A percentile compares a stretch with the other conserved stretches of the same genome.
Evolutionary conservation across 345 rosid species (phyloP).

Genomic region (Erucastrum elatum): DNA sequence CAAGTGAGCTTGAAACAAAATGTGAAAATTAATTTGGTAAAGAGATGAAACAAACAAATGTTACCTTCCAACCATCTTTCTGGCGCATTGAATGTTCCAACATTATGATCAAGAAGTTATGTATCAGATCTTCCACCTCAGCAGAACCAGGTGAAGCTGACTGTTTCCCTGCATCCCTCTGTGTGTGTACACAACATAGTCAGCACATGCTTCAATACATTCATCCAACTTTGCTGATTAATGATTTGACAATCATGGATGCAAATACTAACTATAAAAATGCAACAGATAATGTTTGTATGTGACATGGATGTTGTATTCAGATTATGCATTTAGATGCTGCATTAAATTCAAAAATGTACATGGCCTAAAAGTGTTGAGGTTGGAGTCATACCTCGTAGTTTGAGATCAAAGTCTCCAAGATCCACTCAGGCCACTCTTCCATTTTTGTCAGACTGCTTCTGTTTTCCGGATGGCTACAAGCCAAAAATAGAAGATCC

Average conservation of each 20-base stretch:
- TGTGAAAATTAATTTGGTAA: background rate
- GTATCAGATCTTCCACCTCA: slow-evolving; percentile 84
- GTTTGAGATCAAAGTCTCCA: slow-evolving; percentile 85
- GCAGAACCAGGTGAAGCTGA: slow-evolving; percentile 54
- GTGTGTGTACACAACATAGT: slow-evolving; percentile 36
- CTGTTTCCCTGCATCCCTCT: slow-evolving; percentile 67
- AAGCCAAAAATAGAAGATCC: slow-evolving; percentile 99
- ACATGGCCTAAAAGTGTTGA: background rate
- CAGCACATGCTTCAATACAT: too few relatives aligned
- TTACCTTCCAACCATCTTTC: slow-evolving; percentile 99
- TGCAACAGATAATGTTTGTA: too few relatives aligned
- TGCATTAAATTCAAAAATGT: too few relatives aligned
- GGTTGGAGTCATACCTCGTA: slow-evolving; percentile 61
- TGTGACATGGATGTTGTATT: too few relatives aligned
- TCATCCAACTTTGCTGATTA: background rate
- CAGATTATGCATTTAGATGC: too few relatives aligned
- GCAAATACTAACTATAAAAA: too few relatives aligned
- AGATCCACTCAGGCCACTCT: slow-evolving; percentile 99
- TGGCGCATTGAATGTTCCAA: slow-evolving; percentile 97
- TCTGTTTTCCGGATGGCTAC: slow-evolving; percentile 96
- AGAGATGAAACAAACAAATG: background rate
- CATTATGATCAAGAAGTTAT: slow-evolving; percentile 87
- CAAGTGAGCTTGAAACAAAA: background rate
- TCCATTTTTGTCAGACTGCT: slow-evolving; percentile 80
- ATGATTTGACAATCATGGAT: background rate